Conservation (phyloP, 371 early-diverging fungal species). For the Paraphysoderma sedebokerense region DNA sequence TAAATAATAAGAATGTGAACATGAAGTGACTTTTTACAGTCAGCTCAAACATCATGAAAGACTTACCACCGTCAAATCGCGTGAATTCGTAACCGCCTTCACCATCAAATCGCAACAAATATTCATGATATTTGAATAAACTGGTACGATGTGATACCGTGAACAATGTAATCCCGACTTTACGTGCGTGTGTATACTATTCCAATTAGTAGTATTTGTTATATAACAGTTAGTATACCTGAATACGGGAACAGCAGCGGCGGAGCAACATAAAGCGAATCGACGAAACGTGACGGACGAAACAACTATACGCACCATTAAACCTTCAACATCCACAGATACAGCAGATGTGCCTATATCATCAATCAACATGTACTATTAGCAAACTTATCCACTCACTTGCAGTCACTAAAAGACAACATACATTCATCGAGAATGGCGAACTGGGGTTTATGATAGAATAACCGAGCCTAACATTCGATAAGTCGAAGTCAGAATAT, state of each 20-base stretch:
- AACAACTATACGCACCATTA: too few species aligned
- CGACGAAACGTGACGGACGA: too few species aligned
- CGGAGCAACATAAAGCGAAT: too few species aligned
- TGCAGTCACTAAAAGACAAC: not conserved
- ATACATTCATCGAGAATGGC: conserved; percentile 68
- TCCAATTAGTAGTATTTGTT: too few species aligned
- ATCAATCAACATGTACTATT: not conserved
- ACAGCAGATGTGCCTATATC: conserved; percentile 70
- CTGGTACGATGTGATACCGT: conserved; percentile 30
- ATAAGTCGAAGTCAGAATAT: conserved; percentile 20
- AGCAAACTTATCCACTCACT: not conserved
- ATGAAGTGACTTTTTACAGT: too few species aligned
- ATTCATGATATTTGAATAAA: conserved; percentile 70
- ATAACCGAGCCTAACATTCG: conserved; percentile 40
- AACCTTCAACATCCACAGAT: conserved; percentile 61
- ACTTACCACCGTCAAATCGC: not conserved
- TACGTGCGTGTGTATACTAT: conserved; percentile 60
- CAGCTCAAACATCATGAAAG: too few species aligned
- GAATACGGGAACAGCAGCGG: too few species aligned
- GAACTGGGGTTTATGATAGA: conserved; percentile 68
- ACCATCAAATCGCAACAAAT: conserved; percentile 59
- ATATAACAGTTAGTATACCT: too few species aligned
- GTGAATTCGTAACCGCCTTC: conserved; percentile 59
- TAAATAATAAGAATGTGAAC: too few species aligned
- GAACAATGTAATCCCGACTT: conserved; percentile 63